Percentiles rank a stretch among this genome's conserved stretches.
phyloP scores from a whole-genome alignment of 2,329 filamentous ascomycete genomes.

The Ophiostoma himal-ulmi region DNA sequence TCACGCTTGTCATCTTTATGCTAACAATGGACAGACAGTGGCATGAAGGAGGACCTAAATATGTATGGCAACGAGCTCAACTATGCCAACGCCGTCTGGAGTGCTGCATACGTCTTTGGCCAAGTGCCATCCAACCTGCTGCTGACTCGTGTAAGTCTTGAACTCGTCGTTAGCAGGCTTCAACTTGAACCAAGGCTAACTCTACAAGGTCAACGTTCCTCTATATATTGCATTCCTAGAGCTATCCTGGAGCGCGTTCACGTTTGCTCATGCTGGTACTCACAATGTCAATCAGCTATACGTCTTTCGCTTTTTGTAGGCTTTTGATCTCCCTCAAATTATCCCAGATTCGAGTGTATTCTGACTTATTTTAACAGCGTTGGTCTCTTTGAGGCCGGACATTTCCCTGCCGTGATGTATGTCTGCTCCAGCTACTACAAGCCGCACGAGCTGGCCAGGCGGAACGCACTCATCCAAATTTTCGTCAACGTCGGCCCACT shows the following conservation, averaged over 20 bases:
- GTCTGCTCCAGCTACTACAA: conserved; percentile 32
- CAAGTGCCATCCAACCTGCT: conserved; percentile 45
- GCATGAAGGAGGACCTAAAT: conserved; percentile 32
- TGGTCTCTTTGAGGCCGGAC: conserved; percentile 31
- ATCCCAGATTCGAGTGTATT: background rate
- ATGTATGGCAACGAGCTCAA: conserved; percentile 33
- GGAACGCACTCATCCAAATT: conserved; percentile 31
- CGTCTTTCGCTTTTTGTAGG: conserved; percentile 29
- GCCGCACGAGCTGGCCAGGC: conserved; percentile 31
- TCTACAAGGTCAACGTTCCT: background rate
- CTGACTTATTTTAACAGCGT: conserved; percentile 17
- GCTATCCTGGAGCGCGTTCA: conserved; percentile 14
- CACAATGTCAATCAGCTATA: conserved; percentile 29
- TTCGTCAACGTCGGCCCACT: conserved; percentile 30
- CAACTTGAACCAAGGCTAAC: too few relatives aligned
- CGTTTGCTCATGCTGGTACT: conserved; percentile 29
- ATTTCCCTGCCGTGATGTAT: conserved; percentile 32
- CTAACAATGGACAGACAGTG: conserved; percentile 24
- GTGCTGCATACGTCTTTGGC: conserved; percentile 31
- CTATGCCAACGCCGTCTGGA: conserved; percentile 41
- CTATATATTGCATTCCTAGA: background rate
- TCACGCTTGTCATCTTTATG: background rate
- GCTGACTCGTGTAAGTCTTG: conserved; percentile 28
- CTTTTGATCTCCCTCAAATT: background rate
- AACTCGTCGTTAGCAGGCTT: background rate